A percentile compares a stretch with the other conserved stretches of the same genome.
Conservation (phyloP, 202 grass and related monocot genomes). For the Alloteropsis angusta region DNA sequence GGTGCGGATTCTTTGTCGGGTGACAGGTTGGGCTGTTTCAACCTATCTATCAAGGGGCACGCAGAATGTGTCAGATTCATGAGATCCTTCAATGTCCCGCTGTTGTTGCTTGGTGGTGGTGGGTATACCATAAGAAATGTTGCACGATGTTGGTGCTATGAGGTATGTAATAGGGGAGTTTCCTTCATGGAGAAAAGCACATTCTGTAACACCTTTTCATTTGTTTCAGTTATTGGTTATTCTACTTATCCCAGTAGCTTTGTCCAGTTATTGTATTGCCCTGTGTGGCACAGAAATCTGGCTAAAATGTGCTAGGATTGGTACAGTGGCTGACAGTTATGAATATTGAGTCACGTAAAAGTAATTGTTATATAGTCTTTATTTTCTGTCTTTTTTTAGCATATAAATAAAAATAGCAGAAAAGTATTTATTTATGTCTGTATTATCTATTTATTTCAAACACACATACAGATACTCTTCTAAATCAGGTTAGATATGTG, state of each 20-base stretch:
- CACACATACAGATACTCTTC: not conserved
- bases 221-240: not conserved
- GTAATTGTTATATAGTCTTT: not conserved
- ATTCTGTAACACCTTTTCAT: not conserved
- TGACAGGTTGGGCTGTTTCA: constrained; percentile 90
- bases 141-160: constrained; percentile 93
- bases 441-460: not conserved
- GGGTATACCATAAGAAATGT: constrained; percentile 95
- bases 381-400: no score
- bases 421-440: no score
- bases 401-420: no score
- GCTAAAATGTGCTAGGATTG: not conserved
- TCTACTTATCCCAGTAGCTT: not conserved
- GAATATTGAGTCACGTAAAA: not conserved
- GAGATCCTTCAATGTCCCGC: constrained; percentile 91
- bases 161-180: constrained; percentile 43
- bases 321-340: not conserved
- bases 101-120: constrained; percentile 79
- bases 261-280: not conserved
- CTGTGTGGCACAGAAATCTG: not conserved
- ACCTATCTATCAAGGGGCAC: constrained; percentile 80
- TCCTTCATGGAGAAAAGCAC: not conserved
- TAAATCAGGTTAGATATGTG: not conserved
- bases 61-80: constrained; percentile 89
- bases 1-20: constrained; percentile 86